These are phyloP conservation scores for Hirsutella minnesotensis DNA, from an alignment of 2,329 filamentous ascomycete genomes.

Conservation along the genomic window DNA sequence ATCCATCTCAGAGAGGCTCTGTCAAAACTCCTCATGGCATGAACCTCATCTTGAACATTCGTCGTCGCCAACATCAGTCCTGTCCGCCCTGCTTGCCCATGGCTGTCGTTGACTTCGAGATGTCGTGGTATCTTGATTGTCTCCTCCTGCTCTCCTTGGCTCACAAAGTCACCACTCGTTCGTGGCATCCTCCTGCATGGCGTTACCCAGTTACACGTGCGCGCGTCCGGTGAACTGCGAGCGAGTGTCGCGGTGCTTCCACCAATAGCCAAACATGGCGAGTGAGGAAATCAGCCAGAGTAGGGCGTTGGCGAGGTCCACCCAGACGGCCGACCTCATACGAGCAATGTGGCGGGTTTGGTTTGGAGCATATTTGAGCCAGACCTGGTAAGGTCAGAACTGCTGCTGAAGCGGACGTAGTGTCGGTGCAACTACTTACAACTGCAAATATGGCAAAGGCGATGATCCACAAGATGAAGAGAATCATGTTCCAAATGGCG, in stretches of 20 bases:
- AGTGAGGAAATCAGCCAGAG: conserved; percentile 61
- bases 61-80: neutral
- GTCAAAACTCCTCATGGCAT: neutral
- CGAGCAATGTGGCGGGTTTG: conserved; percentile 51
- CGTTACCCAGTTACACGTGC: conserved; percentile 29
- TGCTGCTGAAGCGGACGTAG: too few species aligned
- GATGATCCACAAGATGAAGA: conserved; percentile 70
- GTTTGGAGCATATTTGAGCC: conserved; percentile 56
- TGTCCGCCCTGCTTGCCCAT: too few species aligned
- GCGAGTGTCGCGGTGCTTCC: conserved; percentile 36
- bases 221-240: conserved; percentile 49
- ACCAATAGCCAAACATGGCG: conserved; percentile 47
- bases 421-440: too few species aligned
- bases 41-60: neutral
- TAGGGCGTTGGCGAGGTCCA: conserved; percentile 62
- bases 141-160: neutral
- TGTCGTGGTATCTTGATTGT: neutral
- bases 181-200: neutral
- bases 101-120: too few species aligned
- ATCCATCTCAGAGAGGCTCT: neutral
- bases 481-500: conserved; percentile 57
- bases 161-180: neutral
- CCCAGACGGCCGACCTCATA: conserved; percentile 83
- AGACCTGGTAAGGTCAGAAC: conserved; percentile 36
- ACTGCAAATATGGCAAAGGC: conserved; percentile 76